These are phyloP conservation scores for Penicillium oxalicum DNA, from an alignment of 2,329 filamentous ascomycete genomes.

Conservation along the genomic window DNA sequence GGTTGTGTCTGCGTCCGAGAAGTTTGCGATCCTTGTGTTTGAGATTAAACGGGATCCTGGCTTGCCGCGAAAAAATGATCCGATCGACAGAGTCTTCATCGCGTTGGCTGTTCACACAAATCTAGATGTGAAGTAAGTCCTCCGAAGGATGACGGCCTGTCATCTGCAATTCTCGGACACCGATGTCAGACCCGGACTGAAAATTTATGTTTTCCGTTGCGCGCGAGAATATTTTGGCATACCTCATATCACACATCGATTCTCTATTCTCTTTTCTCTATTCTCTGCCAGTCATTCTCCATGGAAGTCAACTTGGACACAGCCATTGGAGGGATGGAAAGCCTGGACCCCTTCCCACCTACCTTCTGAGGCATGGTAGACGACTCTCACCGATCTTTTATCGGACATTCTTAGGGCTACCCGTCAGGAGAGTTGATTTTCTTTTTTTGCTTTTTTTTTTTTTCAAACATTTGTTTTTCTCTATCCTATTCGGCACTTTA, in stretches of 20 bases:
- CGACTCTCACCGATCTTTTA: slow-evolving; percentile 1
- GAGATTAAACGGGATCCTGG: neutral
- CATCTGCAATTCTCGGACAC: neutral
- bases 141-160: neutral
- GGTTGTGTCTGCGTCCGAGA: neutral
- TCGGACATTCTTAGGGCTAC: neutral
- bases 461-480: neutral
- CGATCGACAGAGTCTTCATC: neutral
- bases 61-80: neutral
- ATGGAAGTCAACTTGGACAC: too few species aligned
- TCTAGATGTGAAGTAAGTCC: too few species aligned
- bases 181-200: neutral
- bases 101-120: too few species aligned
- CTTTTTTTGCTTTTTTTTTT: neutral
- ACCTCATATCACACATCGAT: too few species aligned
- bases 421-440: neutral
- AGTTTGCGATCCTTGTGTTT: neutral
- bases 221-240: too few species aligned
- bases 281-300: too few species aligned
- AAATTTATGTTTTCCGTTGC: too few species aligned
- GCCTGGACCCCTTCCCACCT: neutral
- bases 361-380: neutral
- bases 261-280: too few species aligned
- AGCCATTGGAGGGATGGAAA: neutral
- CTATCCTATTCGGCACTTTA: neutral